Percentiles rank a stretch among this genome's conserved stretches.
Conservation (phyloP, 164 flowering plant genomes). For the Sedum album region DNA sequence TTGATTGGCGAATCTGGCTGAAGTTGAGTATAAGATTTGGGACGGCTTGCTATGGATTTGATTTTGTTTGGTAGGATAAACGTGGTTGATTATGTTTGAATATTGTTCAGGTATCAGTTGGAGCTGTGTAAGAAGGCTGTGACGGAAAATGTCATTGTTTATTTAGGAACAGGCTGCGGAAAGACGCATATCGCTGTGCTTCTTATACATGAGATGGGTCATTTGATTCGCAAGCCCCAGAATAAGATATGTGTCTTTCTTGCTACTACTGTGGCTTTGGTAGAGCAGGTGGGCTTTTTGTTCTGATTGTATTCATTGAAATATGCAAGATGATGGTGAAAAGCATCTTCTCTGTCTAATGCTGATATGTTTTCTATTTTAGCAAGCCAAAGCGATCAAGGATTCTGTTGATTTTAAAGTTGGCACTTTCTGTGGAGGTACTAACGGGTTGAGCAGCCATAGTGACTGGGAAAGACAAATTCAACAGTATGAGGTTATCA, state of each 20-base stretch:
- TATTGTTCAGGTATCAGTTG: constrained; percentile 58
- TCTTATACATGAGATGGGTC: constrained; percentile 66
- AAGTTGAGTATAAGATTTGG: too few relatives aligned
- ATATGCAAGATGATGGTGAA: neutral
- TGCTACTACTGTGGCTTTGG: constrained; percentile 81
- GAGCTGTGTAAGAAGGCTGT: constrained; percentile 70
- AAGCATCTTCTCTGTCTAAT: neutral
- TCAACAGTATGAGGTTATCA: constrained; percentile 62
- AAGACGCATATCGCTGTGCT: constrained; percentile 89
- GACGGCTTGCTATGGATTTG: too few relatives aligned
- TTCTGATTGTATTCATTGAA: neutral
- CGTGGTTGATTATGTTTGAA: neutral
- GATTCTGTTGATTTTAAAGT: constrained; percentile 65
- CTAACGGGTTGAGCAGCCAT: constrained; percentile 42
- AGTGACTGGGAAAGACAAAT: constrained; percentile 68
- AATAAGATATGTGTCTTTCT: constrained; percentile 72
- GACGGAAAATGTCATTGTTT: constrained; percentile 73
- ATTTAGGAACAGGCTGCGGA: constrained; percentile 88
- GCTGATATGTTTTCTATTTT: constrained; percentile 8
- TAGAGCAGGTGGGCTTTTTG: constrained; percentile 58
- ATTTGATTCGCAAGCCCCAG: constrained; percentile 61
- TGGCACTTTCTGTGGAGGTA: constrained; percentile 45
- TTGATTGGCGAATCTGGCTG: neutral
- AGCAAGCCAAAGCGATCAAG: constrained; percentile 85
- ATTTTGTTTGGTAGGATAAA: too few relatives aligned